phyloP scores from a whole-genome alignment of 2,329 filamentous ascomycete genomes.

The Penicillium sp. region DNA sequence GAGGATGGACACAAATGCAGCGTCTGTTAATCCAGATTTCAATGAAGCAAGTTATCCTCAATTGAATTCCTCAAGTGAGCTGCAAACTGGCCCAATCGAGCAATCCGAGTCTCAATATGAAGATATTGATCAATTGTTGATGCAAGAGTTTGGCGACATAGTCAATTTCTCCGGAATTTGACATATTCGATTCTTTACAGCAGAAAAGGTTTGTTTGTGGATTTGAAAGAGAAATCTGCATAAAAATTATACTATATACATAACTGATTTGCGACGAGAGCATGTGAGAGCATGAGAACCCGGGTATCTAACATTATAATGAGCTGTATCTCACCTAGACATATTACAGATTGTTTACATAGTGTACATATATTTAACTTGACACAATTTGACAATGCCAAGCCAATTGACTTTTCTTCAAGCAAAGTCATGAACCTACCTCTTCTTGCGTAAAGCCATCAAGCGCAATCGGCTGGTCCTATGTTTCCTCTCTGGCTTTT shows the following conservation, averaged over 20 bases:
- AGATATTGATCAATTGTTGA: conserved; percentile 8
- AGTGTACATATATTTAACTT: background rate
- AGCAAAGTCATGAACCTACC: background rate
- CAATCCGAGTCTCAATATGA: background rate
- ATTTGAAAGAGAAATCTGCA: background rate
- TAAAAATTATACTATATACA: background rate
- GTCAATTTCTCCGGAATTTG: conserved; percentile 14
- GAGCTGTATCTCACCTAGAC: background rate
- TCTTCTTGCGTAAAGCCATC: background rate
- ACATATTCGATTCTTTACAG: background rate
- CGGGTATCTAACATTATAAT: background rate
- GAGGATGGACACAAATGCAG: background rate
- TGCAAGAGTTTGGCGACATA: conserved; percentile 14
- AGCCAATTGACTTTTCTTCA: background rate
- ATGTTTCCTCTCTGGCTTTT: background rate
- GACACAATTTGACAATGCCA: background rate
- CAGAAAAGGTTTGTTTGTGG: background rate
- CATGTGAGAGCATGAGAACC: background rate
- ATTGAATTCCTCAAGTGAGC: background rate
- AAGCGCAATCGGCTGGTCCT: background rate
- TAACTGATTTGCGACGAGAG: background rate
- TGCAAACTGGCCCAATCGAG: background rate
- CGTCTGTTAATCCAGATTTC: background rate
- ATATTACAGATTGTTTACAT: background rate
- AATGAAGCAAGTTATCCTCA: background rate